Evolutionary conservation across 345 rosid species (phyloP).

Genomic region (Populus pruinosa): DNA sequence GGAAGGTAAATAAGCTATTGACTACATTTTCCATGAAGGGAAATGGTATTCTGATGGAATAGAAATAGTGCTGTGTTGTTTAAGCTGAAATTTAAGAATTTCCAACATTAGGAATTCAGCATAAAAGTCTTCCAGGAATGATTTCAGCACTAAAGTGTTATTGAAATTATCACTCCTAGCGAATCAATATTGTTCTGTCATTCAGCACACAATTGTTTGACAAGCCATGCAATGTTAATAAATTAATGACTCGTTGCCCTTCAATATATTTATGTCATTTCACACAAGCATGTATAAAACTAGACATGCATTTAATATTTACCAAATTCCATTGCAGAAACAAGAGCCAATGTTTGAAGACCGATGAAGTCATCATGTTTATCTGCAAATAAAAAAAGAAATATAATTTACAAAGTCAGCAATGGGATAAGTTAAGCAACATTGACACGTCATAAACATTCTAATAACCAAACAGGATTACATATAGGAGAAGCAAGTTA

Average conservation of each 20-base stretch:
- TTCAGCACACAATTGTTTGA: neutral
- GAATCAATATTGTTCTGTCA: neutral
- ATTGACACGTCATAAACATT: neutral
- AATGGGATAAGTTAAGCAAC: neutral
- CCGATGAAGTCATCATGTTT: conserved; percentile 23
- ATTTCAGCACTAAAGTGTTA: neutral
- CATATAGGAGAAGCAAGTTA: neutral
- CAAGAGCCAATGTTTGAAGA: conserved; percentile 26
- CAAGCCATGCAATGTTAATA: neutral
- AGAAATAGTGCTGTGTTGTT: neutral
- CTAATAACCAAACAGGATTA: neutral
- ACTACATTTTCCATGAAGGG: neutral
- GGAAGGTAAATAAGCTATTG: neutral
- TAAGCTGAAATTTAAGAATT: neutral
- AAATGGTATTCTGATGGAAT: neutral
- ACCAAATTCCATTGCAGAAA: conserved; percentile 30
- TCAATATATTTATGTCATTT: neutral
- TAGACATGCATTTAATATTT: neutral
- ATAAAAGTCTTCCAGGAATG: neutral
- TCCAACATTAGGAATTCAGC: neutral
- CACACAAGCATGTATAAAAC: neutral
- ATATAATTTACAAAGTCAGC: neutral
- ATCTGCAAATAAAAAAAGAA: conserved; percentile 20
- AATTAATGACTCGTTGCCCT: neutral
- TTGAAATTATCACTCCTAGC: neutral